A percentile compares a stretch with the other conserved stretches of the same genome.
phyloP scores from a whole-genome alignment of 2,329 filamentous ascomycete genomes.

The Neocucurbitaria cava region DNA sequence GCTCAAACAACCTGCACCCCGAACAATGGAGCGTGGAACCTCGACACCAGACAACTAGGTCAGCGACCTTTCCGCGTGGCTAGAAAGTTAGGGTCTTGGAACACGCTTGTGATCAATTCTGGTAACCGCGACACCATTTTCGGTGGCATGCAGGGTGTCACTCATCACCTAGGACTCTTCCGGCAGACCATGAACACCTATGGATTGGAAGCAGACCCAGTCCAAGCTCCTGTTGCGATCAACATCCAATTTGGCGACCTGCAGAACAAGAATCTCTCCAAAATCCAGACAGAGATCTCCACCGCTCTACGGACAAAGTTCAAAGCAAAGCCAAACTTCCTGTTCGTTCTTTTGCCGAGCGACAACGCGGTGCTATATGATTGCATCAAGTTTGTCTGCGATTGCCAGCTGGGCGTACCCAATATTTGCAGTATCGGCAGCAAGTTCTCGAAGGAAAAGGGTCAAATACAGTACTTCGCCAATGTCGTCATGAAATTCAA shows the following conservation, averaged over 20 bases:
- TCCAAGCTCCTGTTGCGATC: constrained; percentile 15
- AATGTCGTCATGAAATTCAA: constrained; percentile 66
- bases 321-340: constrained; percentile 38
- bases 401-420: constrained; percentile 68
- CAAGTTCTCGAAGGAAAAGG: constrained; percentile 55
- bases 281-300: constrained; percentile 68
- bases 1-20: constrained; percentile 43
- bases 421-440: constrained; percentile 71
- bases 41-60: constrained; percentile 50
- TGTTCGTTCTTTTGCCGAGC: constrained; percentile 41
- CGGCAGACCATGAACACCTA: constrained; percentile 25
- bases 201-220: constrained; percentile 28
- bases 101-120: constrained; percentile 39
- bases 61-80: constrained; percentile 33
- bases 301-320: constrained; percentile 54
- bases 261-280: constrained; percentile 45
- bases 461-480: constrained; percentile 44
- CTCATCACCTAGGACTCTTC: constrained; percentile 21
- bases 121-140: constrained; percentile 22
- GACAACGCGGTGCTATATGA: constrained; percentile 41
- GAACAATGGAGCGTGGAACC: constrained; percentile 72
- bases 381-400: constrained; percentile 71
- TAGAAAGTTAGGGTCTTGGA: constrained; percentile 32
- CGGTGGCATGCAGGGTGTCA: constrained; percentile 20
- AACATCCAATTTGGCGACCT: constrained; percentile 16